Base-by-base conservation (phyloP, 2,329 filamentous ascomycete species). In the Rosellinia necatrix region DNA sequence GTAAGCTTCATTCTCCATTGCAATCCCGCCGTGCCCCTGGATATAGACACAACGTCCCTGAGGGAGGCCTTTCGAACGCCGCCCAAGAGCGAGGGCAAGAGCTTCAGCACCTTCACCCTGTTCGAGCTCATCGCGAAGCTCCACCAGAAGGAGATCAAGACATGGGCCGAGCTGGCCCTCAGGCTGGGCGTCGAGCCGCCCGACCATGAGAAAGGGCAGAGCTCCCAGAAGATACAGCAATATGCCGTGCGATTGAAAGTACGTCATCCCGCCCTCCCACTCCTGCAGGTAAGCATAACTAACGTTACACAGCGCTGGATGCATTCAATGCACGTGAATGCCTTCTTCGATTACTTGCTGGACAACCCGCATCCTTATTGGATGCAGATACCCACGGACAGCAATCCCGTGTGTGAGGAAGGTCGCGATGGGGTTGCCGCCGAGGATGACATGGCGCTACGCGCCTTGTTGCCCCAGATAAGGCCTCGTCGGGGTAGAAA, bases 311-410 rank as follows among this genome's bases (percentile, higher is more conserved):
- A 71, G 90, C 87, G 93, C 69, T 97, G 92, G 92, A 94, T 97
- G 90, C 91, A 91, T 70, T 92, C 92, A 4, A 93, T 96, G 89
- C 92, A 96, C 71, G 86, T 96, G 49, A 91, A 96, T 77, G 90
- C 91, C 9, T 97, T 97, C 71, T 97, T 96, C 68, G 91, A 96
- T 70, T 97, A 91, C 70, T 83, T 96, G 17, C 80, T 93, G 60
- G 85, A 86, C 44, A 91, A 91, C 61, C 77, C 83, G 22, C 91
- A 96, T 71, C 75, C 84, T 0, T 97, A 97, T 72, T 96, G 88
- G 77, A 86, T 83, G 13, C 83, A 91, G 30, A 81, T 96, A 21
- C 92, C 92, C 0, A 76, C 80, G 5, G 79, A 82, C 12, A 77
- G 82, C 25, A 82, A 86, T 50, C 84, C 88, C 2, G 78, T 87